Evolutionary conservation across 2,329 filamentous ascomycete genomes (phyloP).

Genomic region (Fusarium sp.): DNA sequence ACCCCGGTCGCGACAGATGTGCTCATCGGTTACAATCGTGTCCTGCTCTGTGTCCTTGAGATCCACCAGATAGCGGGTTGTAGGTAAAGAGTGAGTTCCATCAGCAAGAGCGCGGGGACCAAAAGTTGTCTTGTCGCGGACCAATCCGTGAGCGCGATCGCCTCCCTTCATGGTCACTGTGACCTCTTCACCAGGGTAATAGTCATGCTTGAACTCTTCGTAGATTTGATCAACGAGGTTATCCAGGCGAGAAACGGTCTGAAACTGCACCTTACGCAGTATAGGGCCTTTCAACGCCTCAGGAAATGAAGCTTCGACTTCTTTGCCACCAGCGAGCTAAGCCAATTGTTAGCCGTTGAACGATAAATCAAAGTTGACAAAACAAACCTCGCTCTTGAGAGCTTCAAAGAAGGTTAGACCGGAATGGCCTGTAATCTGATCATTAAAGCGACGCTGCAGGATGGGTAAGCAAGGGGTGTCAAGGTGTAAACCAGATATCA

Average conservation of each 20-base stretch:
- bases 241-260: conserved; percentile 87
- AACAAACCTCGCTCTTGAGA: conserved; percentile 84
- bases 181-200: conserved; percentile 88
- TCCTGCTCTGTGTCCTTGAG: conserved; percentile 76
- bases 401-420: conserved; percentile 93
- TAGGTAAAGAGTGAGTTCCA: conserved; percentile 74
- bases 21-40: conserved; percentile 79
- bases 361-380: not conserved
- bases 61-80: conserved; percentile 83
- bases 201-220: conserved; percentile 86
- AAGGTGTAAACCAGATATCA: not conserved
- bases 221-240: conserved; percentile 75
- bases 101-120: conserved; percentile 67
- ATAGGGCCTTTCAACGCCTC: conserved; percentile 91
- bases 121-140: conserved; percentile 87
- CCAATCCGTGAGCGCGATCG: conserved; percentile 75
- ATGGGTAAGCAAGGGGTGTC: conserved; percentile 27
- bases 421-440: conserved; percentile 94
- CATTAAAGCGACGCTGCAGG: conserved; percentile 83
- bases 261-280: conserved; percentile 89
- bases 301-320: conserved; percentile 92
- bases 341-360: conserved; percentile 19
- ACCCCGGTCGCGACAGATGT: conserved; percentile 87
- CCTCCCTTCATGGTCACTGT: conserved; percentile 75
- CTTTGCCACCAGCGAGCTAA: conserved; percentile 80